Base-by-base conservation (phyloP, 176 grass and related monocot species). In the Alopecurus myosuroides region DNA sequence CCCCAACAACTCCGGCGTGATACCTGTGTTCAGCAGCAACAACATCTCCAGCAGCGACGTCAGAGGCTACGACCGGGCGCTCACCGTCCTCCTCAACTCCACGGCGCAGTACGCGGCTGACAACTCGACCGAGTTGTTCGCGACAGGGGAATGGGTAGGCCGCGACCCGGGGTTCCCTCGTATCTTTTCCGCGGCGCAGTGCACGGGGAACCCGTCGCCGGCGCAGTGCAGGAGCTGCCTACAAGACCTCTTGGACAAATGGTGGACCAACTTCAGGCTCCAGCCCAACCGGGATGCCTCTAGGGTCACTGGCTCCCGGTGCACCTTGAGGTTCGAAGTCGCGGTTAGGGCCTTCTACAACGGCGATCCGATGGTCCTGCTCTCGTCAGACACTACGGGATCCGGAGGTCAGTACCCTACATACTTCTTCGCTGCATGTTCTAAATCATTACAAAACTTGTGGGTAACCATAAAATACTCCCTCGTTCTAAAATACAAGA, bases 341-440 rank as follows among this genome's bases (percentile, higher is more conserved):
- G n/a, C n/a, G 22, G 22, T 0, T n/a, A n/a, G n/a, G n/a, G n/a
- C n/a, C 26, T 95, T 95, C 70, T 95, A 84, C 70, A 69, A 35
- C 3, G 93, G 90, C 7, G 7, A 0, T 0, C 12, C 92, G 3
- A 85, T 36, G 48, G 23, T 94, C 64, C 80, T 20, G 31, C 50
- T 83, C 41, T 60, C 63, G 28, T 28, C 31, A n/a, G n/a, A n/a
- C n/a, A n/a, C n/a, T n/a, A n/a, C n/a, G n/a, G n/a, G n/a, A n/a
- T n/a, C n/a, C n/a, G n/a, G n/a, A n/a, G n/a, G n/a, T n/a, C n/a
- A n/a, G n/a, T n/a, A n/a, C n/a, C n/a, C n/a, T n/a, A n/a, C n/a
- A n/a, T n/a, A n/a, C n/a, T n/a, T n/a, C n/a, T n/a, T n/a, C n/a
- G n/a, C n/a, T n/a, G n/a, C n/a, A n/a, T n/a, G n/a, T n/a, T n/a